Evolutionary conservation across 2,329 filamentous ascomycete species (phyloP).

Genomic region (Rhinocladiella similis): DNA sequence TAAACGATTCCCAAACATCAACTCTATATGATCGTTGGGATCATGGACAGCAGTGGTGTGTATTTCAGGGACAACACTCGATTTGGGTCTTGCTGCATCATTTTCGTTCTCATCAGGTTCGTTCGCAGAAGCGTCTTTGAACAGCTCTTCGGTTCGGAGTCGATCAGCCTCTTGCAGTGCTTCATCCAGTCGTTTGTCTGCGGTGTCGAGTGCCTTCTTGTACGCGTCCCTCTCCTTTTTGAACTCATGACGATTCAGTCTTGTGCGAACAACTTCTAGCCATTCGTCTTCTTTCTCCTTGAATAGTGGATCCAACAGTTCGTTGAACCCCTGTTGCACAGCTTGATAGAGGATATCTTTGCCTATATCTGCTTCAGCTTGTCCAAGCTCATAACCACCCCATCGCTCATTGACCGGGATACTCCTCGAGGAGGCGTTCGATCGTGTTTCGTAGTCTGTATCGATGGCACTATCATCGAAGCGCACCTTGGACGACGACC

Average conservation of each 20-base stretch:
- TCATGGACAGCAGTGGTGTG: constrained; percentile 27
- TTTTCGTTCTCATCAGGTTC: constrained; percentile 2
- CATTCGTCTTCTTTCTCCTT: constrained; percentile 75
- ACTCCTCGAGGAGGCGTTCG: constrained; percentile 72
- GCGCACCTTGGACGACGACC: constrained; percentile 76
- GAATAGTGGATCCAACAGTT: constrained; percentile 85
- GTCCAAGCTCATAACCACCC: constrained; percentile 76
- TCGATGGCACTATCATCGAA: constrained; percentile 69
- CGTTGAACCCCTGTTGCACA: constrained; percentile 89
- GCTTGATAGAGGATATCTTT: constrained; percentile 89
- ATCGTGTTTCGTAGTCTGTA: constrained; percentile 68
- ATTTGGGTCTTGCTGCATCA: constrained; percentile 22
- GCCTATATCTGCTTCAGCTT: constrained; percentile 78
- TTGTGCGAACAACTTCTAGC: constrained; percentile 65
- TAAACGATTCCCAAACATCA: constrained; percentile 11
- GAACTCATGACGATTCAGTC: constrained; percentile 59
- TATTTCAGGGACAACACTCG: background rate
- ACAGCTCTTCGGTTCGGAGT: constrained; percentile 28
- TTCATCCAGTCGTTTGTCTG: constrained; percentile 32
- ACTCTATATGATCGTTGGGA: constrained; percentile 27
- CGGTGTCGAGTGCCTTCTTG: constrained; percentile 30
- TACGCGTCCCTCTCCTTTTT: constrained; percentile 42
- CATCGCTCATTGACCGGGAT: constrained; percentile 67
- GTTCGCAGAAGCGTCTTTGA: background rate
- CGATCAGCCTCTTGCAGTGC: constrained; percentile 31